These are phyloP conservation scores for Backusella circina DNA, from an alignment of 192 early-diverging fungal genomes.

Conservation along the genomic window DNA sequence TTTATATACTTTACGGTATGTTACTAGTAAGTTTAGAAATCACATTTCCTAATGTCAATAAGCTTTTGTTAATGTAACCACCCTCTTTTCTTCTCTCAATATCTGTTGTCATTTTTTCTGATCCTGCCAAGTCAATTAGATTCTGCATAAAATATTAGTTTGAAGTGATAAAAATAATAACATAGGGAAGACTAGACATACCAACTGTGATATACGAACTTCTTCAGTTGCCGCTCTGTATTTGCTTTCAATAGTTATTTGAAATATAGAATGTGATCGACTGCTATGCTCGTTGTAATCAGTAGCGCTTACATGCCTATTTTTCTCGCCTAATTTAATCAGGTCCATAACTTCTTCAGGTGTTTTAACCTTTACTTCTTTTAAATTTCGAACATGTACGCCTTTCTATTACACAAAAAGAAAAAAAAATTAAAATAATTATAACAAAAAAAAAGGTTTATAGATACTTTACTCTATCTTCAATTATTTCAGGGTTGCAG, in stretches of 20 bases:
- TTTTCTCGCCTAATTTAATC: slow-evolving; percentile 70
- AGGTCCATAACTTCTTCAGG: slow-evolving; percentile 73
- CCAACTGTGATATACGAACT: slow-evolving; percentile 38
- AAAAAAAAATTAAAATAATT: neutral
- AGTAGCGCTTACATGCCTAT: slow-evolving; percentile 86
- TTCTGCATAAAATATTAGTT: slow-evolving; percentile 44
- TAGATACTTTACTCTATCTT: slow-evolving; percentile 44
- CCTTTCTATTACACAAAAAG: slow-evolving; percentile 42
- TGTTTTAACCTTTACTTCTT: slow-evolving; percentile 70
- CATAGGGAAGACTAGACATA: neutral
- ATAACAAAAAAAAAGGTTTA: neutral
- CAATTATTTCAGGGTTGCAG: slow-evolving; percentile 71
- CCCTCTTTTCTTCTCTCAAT: slow-evolving; percentile 15
- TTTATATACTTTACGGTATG: slow-evolving; percentile 35
- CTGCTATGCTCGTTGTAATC: slow-evolving; percentile 90
- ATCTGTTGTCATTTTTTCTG: slow-evolving; percentile 10
- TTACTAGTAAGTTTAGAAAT: slow-evolving; percentile 82
- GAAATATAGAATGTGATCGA: slow-evolving; percentile 95
- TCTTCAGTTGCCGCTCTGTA: neutral
- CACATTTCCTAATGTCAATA: slow-evolving; percentile 89
- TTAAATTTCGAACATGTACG: slow-evolving; percentile 68
- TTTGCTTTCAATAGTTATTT: slow-evolving; percentile 53
- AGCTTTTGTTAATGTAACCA: slow-evolving; percentile 8
- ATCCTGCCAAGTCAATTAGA: slow-evolving; percentile 77
- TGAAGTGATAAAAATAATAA: neutral